Conservation (phyloP, 345 rosid genomes). For the Zanthoxylum bungeanum region DNA sequence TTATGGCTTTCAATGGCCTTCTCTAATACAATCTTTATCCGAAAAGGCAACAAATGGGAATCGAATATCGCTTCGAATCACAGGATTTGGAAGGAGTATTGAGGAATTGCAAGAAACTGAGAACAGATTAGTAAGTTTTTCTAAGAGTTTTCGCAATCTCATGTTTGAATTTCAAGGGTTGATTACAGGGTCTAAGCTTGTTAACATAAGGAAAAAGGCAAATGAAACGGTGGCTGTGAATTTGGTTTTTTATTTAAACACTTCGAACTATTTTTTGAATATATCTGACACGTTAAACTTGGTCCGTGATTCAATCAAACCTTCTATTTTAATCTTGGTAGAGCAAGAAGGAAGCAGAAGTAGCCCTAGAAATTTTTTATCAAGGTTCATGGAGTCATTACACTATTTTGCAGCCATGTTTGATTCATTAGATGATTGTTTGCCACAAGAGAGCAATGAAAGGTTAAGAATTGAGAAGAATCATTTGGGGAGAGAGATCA, state of each 20-base stretch:
- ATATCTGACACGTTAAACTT: constrained; percentile 45
- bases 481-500: constrained; percentile 59
- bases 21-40: constrained; percentile 60
- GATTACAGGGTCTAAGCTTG: constrained; percentile 32
- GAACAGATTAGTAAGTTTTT: constrained; percentile 48
- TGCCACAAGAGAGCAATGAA: constrained; percentile 50
- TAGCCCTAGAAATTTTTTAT: constrained; percentile 40
- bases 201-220: constrained; percentile 37
- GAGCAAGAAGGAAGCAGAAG: constrained; percentile 52
- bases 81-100: constrained; percentile 42
- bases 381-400: constrained; percentile 62
- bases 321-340: constrained; percentile 47
- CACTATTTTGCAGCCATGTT: constrained; percentile 72
- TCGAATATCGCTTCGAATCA: constrained; percentile 39
- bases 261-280: constrained; percentile 19
- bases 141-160: constrained; percentile 41
- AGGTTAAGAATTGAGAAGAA: constrained; percentile 59
- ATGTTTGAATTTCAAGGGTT: constrained; percentile 60
- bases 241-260: constrained; percentile 50
- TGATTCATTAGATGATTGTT: constrained; percentile 62
- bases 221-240: constrained; percentile 59
- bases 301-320: constrained; percentile 39
- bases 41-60: constrained; percentile 42
- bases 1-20: constrained; percentile 73
- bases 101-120: constrained; percentile 64